These are phyloP conservation scores for Borovskyia barvae DNA, from an alignment of 208 protist genomes.

Conservation along the genomic window DNA sequence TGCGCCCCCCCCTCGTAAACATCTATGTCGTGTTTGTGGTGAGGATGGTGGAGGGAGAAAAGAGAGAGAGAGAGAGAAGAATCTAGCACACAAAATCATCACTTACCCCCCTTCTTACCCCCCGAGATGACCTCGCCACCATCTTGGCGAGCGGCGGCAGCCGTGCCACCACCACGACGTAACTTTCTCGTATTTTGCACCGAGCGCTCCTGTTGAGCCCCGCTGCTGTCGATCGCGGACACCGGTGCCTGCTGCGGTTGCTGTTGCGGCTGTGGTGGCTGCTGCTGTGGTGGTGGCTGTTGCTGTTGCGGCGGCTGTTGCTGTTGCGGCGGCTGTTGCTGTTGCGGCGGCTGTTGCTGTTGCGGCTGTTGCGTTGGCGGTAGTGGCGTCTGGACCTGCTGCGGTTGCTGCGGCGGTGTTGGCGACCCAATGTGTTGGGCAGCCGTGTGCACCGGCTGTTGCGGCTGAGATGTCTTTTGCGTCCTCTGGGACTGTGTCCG, in stretches of 20 bases:
- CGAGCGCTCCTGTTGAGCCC: slow-evolving; percentile 32
- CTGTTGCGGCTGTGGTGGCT: slow-evolving; percentile 28
- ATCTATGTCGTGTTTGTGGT: too few relatives aligned
- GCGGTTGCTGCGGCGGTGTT: slow-evolving; percentile 17
- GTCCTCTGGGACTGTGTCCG: slow-evolving; percentile 28
- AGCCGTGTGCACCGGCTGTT: slow-evolving; percentile 35
- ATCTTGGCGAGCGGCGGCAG: slow-evolving; percentile 19
- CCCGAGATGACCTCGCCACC: slow-evolving; percentile 6
- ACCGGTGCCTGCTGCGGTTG: slow-evolving; percentile 26
- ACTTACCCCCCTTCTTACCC: slow-evolving; percentile 22
- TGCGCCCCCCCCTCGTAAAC: too few relatives aligned
- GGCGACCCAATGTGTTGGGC: slow-evolving; percentile 18
- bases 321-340: slow-evolving; percentile 31
- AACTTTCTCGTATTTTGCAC: slow-evolving; percentile 29
- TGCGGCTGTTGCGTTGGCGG: slow-evolving; percentile 22
- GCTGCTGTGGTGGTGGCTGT: slow-evolving; percentile 22
- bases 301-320: slow-evolving; percentile 18
- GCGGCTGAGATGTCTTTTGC: slow-evolving; percentile 34
- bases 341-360: slow-evolving; percentile 16
- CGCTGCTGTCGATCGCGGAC: slow-evolving; percentile 40
- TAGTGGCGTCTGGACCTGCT: slow-evolving; percentile 10
- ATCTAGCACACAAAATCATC: not conserved
- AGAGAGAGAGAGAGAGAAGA: not conserved
- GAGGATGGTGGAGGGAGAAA: not conserved
- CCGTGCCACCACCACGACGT: slow-evolving; percentile 43